Percentiles rank a stretch among this genome's conserved stretches.
These are phyloP conservation scores for Wickerhamiella vanderwaltii DNA, from an alignment of 805 yeast genomes.

Conservation along the genomic window DNA sequence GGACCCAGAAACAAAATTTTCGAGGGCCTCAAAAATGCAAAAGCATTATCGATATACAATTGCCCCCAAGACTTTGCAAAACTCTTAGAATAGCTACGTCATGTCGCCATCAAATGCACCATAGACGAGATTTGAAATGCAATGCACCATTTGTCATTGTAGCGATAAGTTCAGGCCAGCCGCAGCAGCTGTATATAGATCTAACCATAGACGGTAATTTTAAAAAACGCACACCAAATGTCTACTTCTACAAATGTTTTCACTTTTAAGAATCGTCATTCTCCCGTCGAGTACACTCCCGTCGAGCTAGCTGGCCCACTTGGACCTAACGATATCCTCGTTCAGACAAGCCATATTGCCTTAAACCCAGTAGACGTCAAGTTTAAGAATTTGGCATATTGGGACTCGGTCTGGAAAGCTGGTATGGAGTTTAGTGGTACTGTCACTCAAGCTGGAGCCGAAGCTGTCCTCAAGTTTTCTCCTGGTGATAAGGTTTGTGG, in stretches of 20 bases:
- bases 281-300: neutral
- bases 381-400: slow-evolving; percentile 4
- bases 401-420: neutral
- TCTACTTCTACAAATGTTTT: neutral
- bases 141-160: too few relatives aligned
- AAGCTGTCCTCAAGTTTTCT: slow-evolving; percentile 28
- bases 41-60: too few relatives aligned
- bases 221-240: too few relatives aligned
- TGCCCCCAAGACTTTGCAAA: too few relatives aligned
- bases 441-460: slow-evolving; percentile 43
- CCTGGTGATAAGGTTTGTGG: slow-evolving; percentile 62
- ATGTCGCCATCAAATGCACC: too few relatives aligned
- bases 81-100: too few relatives aligned
- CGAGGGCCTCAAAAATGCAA: too few relatives aligned
- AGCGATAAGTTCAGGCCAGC: too few relatives aligned
- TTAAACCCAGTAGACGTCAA: slow-evolving; percentile 57
- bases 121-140: too few relatives aligned
- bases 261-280: slow-evolving; percentile 1
- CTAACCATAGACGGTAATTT: too few relatives aligned
- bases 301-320: slow-evolving; percentile 17
- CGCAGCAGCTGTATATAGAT: too few relatives aligned
- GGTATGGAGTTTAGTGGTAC: slow-evolving; percentile 63
- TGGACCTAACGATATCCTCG: slow-evolving; percentile 37
- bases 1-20: too few relatives aligned
- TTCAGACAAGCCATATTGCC: slow-evolving; percentile 47